Base-by-base conservation (phyloP, 2,329 filamentous ascomycete species). In the Penicillium paneum region DNA sequence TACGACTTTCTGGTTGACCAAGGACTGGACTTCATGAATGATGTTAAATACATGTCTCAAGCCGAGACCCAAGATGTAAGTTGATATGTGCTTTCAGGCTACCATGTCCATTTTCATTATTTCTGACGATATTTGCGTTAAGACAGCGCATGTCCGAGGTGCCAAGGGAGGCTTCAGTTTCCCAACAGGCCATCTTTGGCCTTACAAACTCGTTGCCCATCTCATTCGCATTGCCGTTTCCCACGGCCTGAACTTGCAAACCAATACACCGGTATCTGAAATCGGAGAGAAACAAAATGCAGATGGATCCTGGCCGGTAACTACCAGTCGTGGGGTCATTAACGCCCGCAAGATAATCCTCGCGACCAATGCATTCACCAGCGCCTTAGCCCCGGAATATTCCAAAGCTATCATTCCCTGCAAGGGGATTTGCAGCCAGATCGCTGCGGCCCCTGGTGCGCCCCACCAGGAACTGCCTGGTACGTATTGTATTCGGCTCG, bases 321-420 rank as follows among this genome's bases (percentile, higher is more conserved):
- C 26, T 1, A 69, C 67, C 0, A 70, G 79, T 0, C 83, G 90
- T 17, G 91, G 91, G 13, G 76, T 72, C 34, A 80, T 95, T 50
- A 70, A 70, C 0, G 79, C 90, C 0, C 72, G 75, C 4, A 81
- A 84, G 29, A 83, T 95, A 13, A 79, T 96, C 13, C 81, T 96
- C n/a, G 88, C 90, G 3, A 92, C 89, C 0, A 96, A 96, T 65
- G 91, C 79, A 3, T 94, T 95, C 69, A 91, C 90, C 0, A 89
- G 88, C 2, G 81, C 86, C 54, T 78, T 96, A 2, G 74, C 94
- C 1, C 89, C 89, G 0, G 68, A 76, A 32, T 87, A 94, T 62
- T 77, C 81, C 1, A 83, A 86, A 56, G 78, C 91, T 6, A 87
- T 96, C 54, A 84, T 91, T 1, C 91, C 92, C 0, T 85, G 88